Conservation (phyloP, 1,284 basidiomycete species). For the Heterobasidion irregulare region DNA sequence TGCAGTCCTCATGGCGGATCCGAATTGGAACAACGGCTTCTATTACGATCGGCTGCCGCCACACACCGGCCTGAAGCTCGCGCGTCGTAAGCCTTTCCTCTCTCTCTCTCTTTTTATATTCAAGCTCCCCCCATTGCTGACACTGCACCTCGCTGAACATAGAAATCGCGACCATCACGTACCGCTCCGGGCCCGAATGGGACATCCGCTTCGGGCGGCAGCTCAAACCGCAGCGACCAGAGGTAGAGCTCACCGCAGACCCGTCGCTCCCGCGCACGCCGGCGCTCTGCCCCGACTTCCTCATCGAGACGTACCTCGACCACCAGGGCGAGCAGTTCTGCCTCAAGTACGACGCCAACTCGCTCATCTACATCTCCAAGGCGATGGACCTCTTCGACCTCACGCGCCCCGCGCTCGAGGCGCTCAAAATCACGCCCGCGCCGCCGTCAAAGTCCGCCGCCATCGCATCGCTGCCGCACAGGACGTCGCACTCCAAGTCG, state of each 20-base stretch:
- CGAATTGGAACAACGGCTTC: slow-evolving; percentile 98
- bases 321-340: slow-evolving; percentile 98
- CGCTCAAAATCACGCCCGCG: slow-evolving; percentile 42
- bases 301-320: slow-evolving; percentile 98
- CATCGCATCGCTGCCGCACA: background rate
- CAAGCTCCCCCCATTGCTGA: slow-evolving; percentile 2
- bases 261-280: slow-evolving; percentile 18
- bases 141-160: background rate
- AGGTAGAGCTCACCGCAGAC: slow-evolving; percentile 20
- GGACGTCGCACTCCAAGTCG: background rate
- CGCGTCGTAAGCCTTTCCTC: slow-evolving; percentile 63
- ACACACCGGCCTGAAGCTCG: slow-evolving; percentile 98
- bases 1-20: slow-evolving; percentile 95
- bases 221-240: slow-evolving; percentile 35
- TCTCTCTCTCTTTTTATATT: background rate
- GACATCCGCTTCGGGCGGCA: slow-evolving; percentile 92
- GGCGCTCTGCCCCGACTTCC: slow-evolving; percentile 91
- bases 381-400: slow-evolving; percentile 99
- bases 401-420: slow-evolving; percentile 70
- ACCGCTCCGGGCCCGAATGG: slow-evolving; percentile 98
- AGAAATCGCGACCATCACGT: slow-evolving; percentile 99
- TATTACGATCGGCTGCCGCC: slow-evolving; percentile 95
- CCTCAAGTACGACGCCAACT: slow-evolving; percentile 98
- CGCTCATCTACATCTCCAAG: slow-evolving; percentile 96
- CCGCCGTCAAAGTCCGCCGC: slow-evolving; percentile 13